phyloP scores from a whole-genome alignment of 2,329 filamentous ascomycete species.

The Stachybotrys chlorohalonatus region DNA sequence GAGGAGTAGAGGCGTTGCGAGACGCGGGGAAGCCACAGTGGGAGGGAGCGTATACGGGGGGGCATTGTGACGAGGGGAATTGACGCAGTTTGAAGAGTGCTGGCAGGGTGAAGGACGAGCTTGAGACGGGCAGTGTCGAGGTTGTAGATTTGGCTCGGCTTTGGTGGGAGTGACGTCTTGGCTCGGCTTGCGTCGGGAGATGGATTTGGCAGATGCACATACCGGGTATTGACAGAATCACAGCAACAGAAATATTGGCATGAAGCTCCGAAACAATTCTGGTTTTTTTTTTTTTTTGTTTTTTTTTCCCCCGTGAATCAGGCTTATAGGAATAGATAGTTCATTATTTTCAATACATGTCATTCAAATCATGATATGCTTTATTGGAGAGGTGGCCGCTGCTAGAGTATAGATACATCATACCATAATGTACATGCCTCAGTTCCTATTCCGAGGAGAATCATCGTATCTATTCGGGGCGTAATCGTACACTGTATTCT shows the following conservation, averaged over 20 bases:
- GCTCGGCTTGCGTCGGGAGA: constrained; percentile 1
- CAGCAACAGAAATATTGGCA: no score
- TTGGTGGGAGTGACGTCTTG: neutral
- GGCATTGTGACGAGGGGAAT: constrained; percentile 16
- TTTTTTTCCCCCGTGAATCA: no score
- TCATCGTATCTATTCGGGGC: neutral
- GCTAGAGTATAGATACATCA: neutral
- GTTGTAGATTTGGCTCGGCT: neutral
- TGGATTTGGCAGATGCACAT: neutral
- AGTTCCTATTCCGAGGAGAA: neutral
- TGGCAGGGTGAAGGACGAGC: neutral
- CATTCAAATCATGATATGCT: neutral
- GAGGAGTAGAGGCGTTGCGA: constrained; percentile 31
- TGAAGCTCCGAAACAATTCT: no score
- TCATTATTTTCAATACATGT: no score
- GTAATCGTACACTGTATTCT: constrained; percentile 23
- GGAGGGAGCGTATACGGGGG: constrained; percentile 16
- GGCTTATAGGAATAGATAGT: no score
- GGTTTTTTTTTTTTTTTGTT: no score
- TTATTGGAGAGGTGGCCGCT: no score
- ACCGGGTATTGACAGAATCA: no score
- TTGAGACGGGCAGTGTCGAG: neutral
- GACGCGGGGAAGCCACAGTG: constrained; percentile 8
- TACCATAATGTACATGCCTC: neutral
- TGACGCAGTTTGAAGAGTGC: neutral